Evolutionary conservation across 2,329 filamentous ascomycete genomes (phyloP).

Genomic region (Trichothecium sympodiale): DNA sequence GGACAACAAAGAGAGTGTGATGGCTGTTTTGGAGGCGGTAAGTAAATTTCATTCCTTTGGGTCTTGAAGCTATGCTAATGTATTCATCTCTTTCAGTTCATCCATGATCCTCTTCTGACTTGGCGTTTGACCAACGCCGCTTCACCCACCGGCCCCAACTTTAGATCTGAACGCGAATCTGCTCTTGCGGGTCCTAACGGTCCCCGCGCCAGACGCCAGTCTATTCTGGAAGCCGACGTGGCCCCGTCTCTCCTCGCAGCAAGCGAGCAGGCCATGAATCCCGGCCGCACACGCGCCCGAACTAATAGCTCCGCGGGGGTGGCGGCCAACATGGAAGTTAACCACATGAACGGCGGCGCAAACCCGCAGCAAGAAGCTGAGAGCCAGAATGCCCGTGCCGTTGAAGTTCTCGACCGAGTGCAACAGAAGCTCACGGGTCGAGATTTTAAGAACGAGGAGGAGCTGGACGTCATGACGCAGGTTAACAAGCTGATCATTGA

Average conservation of each 20-base stretch:
- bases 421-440: conserved; percentile 91
- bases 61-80: no score
- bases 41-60: conserved; percentile 31
- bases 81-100: conserved; percentile 52
- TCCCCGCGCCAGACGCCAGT: conserved; percentile 50
- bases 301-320: conserved; percentile 44
- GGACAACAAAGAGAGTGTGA: conserved; percentile 95
- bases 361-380: conserved; percentile 42
- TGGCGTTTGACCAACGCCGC: conserved; percentile 71
- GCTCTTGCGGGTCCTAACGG: conserved; percentile 36
- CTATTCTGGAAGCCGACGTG: conserved; percentile 55
- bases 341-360: conserved; percentile 5
- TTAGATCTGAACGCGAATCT: conserved; percentile 48
- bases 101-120: conserved; percentile 96
- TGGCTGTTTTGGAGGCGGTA: conserved; percentile 96
- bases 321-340: conserved; percentile 21
- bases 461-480: conserved; percentile 75
- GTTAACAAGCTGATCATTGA: conserved; percentile 92
- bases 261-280: conserved; percentile 34
- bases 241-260: conserved; percentile 42
- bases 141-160: conserved; percentile 56
- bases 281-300: conserved; percentile 39
- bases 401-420: conserved; percentile 85
- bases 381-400: conserved; percentile 82
- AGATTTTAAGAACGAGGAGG: conserved; percentile 80